phyloP scores from a whole-genome alignment of 1,284 basidiomycete species.

The Blastosporella zonata region DNA sequence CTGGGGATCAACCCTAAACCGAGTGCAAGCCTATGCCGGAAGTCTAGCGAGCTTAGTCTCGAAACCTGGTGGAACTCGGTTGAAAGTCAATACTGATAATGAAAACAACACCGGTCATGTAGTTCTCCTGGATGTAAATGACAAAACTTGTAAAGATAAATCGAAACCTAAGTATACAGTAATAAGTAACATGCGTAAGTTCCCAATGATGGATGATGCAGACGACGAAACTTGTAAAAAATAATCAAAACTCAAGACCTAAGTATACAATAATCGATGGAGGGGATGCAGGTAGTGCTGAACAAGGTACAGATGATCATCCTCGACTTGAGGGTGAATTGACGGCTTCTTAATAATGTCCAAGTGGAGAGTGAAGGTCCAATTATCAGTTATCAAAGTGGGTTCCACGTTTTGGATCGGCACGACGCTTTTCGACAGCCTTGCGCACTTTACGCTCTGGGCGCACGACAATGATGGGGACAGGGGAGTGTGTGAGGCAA shows the following conservation, averaged over 20 bases:
- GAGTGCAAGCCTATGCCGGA: too few species aligned
- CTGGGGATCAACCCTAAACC: too few species aligned
- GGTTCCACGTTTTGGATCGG: conserved; percentile 80
- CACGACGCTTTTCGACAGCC: conserved; percentile 76
- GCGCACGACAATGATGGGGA: conserved; percentile 89
- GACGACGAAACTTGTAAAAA: not conserved
- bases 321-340: not conserved
- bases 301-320: not conserved
- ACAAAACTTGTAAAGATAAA: too few species aligned
- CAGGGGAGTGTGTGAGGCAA: conserved; percentile 85
- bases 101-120: too few species aligned
- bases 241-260: not conserved
- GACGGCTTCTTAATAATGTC: not conserved
- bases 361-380: not conserved
- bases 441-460: conserved; percentile 85
- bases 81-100: too few species aligned
- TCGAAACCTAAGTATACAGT: too few species aligned
- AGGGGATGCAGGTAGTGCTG: not conserved
- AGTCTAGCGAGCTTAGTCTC: too few species aligned
- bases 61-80: too few species aligned
- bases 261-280: not conserved
- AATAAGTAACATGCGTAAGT: not conserved
- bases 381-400: conserved; percentile 55
- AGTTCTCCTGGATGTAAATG: too few species aligned
- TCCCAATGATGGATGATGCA: not conserved